phyloP scores from a whole-genome alignment of 768 basidiomycete species.

The Amanita polypyramis region DNA sequence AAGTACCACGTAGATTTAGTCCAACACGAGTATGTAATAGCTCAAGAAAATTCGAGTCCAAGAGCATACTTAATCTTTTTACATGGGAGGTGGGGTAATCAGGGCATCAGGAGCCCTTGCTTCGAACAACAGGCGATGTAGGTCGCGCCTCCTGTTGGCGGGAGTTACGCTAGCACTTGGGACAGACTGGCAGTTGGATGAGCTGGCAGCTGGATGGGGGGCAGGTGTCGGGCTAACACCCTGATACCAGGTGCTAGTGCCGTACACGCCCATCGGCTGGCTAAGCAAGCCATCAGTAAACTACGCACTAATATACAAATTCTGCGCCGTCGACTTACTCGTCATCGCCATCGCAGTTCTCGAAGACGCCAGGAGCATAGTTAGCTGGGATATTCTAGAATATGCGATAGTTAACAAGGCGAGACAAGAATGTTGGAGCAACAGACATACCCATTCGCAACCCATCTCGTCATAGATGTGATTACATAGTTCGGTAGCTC shows the following conservation, averaged over 20 bases:
- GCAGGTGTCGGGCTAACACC: constrained; percentile 46
- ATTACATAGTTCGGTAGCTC: constrained; percentile 52
- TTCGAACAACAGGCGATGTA: constrained; percentile 6
- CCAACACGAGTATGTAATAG: not conserved
- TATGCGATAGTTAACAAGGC: constrained; percentile 13
- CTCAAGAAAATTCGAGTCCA: not conserved
- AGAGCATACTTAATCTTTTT: not conserved
- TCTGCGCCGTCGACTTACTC: constrained; percentile 22
- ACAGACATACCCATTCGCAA: constrained; percentile 31
- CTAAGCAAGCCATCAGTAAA: constrained; percentile 14
- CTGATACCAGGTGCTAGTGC: constrained; percentile 62
- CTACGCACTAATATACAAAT: not conserved
- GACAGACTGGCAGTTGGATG: constrained; percentile 49
- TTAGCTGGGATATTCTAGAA: constrained; percentile 64
- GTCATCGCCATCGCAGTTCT: constrained; percentile 55
- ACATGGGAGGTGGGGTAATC: not conserved
- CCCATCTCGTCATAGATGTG: constrained; percentile 73
- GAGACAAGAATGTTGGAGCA: not conserved
- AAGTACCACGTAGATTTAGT: not conserved
- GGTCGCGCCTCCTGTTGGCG: constrained; percentile 13
- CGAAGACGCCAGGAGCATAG: constrained; percentile 50
- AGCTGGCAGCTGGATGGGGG: constrained; percentile 47
- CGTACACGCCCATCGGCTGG: constrained; percentile 62
- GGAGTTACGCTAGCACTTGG: constrained; percentile 24
- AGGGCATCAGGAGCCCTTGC: constrained; percentile 9